Evolutionary conservation across 306 rosid genomes (phyloP).

Genomic region (Luffa acutangula): DNA sequence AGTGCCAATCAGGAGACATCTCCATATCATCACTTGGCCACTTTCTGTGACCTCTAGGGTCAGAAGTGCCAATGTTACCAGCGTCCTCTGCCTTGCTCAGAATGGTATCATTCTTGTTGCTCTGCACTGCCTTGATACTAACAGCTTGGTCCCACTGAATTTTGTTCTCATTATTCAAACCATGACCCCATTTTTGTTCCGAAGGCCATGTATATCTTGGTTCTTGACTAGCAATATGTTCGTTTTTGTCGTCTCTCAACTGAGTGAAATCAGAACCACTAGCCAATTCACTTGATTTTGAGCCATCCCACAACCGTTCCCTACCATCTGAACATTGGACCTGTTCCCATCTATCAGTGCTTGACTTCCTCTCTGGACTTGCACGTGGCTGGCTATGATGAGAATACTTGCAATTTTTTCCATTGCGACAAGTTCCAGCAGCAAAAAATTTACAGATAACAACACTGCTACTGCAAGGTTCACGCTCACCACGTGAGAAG

Average conservation of each 20-base stretch:
- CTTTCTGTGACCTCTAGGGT: slow-evolving; percentile 40
- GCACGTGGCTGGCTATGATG: slow-evolving; percentile 52
- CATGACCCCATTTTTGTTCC: slow-evolving; percentile 29
- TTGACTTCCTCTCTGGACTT: slow-evolving; percentile 64
- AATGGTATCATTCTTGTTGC: slow-evolving; percentile 45
- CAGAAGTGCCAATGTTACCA: slow-evolving; percentile 26
- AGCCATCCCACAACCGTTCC: slow-evolving; percentile 37
- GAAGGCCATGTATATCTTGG: slow-evolving; percentile 36
- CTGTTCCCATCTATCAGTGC: slow-evolving; percentile 47
- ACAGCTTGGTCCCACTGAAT: slow-evolving; percentile 24
- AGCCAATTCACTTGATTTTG: slow-evolving; percentile 34
- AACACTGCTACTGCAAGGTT: slow-evolving; percentile 36
- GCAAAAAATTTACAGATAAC: slow-evolving; percentile 81
- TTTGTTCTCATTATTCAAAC: slow-evolving; percentile 32
- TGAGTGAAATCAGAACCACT: slow-evolving; percentile 30
- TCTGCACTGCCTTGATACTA: slow-evolving; percentile 20
- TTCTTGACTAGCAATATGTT: slow-evolving; percentile 30
- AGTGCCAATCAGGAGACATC: slow-evolving; percentile 84
- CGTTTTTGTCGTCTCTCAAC: slow-evolving; percentile 36
- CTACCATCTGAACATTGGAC: slow-evolving; percentile 31
- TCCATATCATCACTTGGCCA: slow-evolving; percentile 58
- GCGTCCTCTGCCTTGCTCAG: slow-evolving; percentile 37
- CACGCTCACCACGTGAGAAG: slow-evolving; percentile 56
- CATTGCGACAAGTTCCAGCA: slow-evolving; percentile 82
- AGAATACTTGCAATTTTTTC: slow-evolving; percentile 74